phyloP scores from a whole-genome alignment of 2,329 filamentous ascomycete genomes.

The Penicillium olsonii region DNA sequence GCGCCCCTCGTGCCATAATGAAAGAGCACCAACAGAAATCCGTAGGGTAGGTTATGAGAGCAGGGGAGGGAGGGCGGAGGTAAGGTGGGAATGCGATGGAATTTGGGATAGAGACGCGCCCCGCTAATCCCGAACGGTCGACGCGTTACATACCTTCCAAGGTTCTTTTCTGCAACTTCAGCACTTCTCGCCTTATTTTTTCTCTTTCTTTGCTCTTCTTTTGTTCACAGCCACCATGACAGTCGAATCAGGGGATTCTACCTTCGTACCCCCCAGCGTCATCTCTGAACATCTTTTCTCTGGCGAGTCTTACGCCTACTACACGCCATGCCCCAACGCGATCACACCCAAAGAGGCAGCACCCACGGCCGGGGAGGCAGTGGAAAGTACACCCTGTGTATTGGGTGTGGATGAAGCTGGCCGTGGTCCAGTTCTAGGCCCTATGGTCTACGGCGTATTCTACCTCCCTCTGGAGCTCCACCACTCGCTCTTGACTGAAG shows the following conservation, averaged over 20 bases:
- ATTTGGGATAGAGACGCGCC: slow-evolving; percentile 24
- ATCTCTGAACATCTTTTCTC: slow-evolving; percentile 57
- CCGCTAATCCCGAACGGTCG: slow-evolving; percentile 39
- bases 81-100: slow-evolving; percentile 24
- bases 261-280: slow-evolving; percentile 71
- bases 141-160: slow-evolving; percentile 33
- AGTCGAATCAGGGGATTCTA: slow-evolving; percentile 28
- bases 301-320: slow-evolving; percentile 71
- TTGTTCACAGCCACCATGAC: neutral
- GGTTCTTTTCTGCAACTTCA: too few species aligned
- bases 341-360: slow-evolving; percentile 52
- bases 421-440: slow-evolving; percentile 84
- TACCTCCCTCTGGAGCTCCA: slow-evolving; percentile 68
- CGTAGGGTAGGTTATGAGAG: neutral
- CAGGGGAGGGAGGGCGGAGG: neutral
- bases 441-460: slow-evolving; percentile 70
- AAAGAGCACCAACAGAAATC: slow-evolving; percentile 13
- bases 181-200: too few species aligned
- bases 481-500: slow-evolving; percentile 72
- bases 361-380: slow-evolving; percentile 30
- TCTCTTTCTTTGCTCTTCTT: slow-evolving; percentile 2
- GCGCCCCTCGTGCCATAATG: slow-evolving; percentile 42
- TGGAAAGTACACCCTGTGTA: slow-evolving; percentile 63
- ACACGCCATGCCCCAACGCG: slow-evolving; percentile 66
- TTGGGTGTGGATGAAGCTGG: slow-evolving; percentile 94